Base-by-base conservation (phyloP, 1,284 basidiomycete genomes). In the Ganoderma sinense region DNA sequence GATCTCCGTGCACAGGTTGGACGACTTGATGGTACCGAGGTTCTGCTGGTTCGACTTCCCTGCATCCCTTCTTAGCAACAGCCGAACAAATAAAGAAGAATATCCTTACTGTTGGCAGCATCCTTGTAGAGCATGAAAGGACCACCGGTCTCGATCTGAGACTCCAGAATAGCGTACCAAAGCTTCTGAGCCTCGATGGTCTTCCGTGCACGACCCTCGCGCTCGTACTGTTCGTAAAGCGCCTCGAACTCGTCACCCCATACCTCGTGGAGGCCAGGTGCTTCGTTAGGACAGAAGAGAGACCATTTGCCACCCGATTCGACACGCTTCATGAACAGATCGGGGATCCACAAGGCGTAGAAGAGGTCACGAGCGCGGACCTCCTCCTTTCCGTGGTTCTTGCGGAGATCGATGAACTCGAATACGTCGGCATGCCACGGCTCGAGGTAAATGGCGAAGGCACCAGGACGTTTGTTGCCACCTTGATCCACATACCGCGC, bases 81-180 rank as follows among this genome's bases (percentile, higher is more conserved):
- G 66, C 59, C 41, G 55, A 6, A 5, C 8, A 26, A 7, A 2
- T 14, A 18, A 20, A 3, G 60, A 3, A 68, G 26, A 2, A 66
- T 33, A n/a, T 0, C 82, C 91, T 69, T 75, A 94, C 92, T 82
- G 80, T 97, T 97, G 67, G 92, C 91, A 43, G 92, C 86, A 79
- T 97, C 94, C 86, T 99, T 99, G 89, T 99, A 99, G 60, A 96
- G 86, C 94, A 99, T 99, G 86, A 98, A 99, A 5, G 98, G 98
- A 45, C 93, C 94, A 73, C 98, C 98, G 5, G 98, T 99, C 85
- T 99, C 98, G 75, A 97, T 97, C 83, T 99, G 98, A 11, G 97
- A 92, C 80, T 99, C 97, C 65, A 99, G 86, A 76, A 99, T 93
- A 60, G 97, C 95, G 81, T 98, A 99, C 97, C 98, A 99, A 58